These are phyloP conservation scores for Eucalyptus urophylla DNA, from an alignment of 345 rosid genomes.

Conservation along the genomic window DNA sequence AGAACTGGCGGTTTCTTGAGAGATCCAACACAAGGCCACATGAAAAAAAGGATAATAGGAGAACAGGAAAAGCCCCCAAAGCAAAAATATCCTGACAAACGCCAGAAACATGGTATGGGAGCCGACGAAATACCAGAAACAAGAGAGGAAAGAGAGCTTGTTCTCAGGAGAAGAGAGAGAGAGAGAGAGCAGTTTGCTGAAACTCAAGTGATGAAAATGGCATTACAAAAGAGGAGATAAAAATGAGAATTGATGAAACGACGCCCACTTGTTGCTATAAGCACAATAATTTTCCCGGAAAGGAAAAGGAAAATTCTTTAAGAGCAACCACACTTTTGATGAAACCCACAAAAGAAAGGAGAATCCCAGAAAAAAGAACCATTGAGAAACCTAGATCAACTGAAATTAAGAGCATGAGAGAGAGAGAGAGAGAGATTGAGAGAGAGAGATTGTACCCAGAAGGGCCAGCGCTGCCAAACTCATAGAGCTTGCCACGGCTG, in stretches of 20 bases:
- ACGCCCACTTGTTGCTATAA: not conserved
- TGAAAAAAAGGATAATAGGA: not conserved
- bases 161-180: not conserved
- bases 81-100: not conserved
- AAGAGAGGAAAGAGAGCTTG: not conserved
- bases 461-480: conserved; percentile 54
- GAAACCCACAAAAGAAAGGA: not conserved
- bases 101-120: not conserved
- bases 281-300: not conserved
- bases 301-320: not conserved
- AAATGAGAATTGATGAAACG: not conserved
- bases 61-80: not conserved
- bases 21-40: not conserved
- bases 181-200: not conserved
- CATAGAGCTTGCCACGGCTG: conserved; percentile 78
- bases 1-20: not conserved
- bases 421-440: not conserved
- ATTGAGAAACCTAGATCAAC: not conserved
- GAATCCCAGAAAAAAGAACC: not conserved
- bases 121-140: not conserved
- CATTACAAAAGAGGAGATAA: not conserved
- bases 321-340: not conserved
- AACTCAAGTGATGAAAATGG: not conserved
- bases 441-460: not conserved
- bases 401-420: not conserved